Evolutionary conservation across 371 early-diverging fungal species (phyloP).

Genomic region (Lichtheimia corymbifera): DNA sequence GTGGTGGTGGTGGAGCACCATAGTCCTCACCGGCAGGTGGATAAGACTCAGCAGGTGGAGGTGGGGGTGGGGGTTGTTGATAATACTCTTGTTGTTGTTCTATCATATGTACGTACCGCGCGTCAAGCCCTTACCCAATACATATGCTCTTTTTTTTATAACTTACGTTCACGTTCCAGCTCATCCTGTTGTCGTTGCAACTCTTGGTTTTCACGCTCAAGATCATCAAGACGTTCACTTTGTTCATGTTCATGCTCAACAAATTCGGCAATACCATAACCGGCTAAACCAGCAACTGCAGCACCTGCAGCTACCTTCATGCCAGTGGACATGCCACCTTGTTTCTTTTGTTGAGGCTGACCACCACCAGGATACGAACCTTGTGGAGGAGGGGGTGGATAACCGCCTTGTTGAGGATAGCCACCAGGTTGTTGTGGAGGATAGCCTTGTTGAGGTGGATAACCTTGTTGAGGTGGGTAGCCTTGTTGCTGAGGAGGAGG

Average conservation of each 20-base stretch:
- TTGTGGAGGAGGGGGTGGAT: constrained; percentile 11
- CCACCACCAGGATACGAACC: constrained; percentile 8
- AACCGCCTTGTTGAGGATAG: constrained; percentile 8
- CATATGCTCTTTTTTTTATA: too few species aligned
- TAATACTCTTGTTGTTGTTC: constrained; percentile 10
- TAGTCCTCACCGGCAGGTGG: constrained; percentile 13
- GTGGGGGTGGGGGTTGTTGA: constrained; percentile 11
- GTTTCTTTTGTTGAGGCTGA: constrained; percentile 8
- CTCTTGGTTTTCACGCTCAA: constrained; percentile 16
- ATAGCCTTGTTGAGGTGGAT: constrained; percentile 9
- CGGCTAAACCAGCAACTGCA: constrained; percentile 39
- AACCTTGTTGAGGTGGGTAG: constrained; percentile 7
- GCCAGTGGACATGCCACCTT: constrained; percentile 37
- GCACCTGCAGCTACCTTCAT: constrained; percentile 47
- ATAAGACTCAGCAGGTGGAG: constrained; percentile 11
- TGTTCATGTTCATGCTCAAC: constrained; percentile 43
- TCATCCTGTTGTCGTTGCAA: constrained; percentile 18
- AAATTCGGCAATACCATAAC: constrained; percentile 42
- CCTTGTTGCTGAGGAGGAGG: constrained; percentile 10
- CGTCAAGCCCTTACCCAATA: too few species aligned
- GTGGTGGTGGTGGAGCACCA: constrained; percentile 2
- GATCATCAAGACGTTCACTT: constrained; percentile 22
- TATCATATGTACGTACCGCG: too few species aligned
- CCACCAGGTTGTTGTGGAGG: constrained; percentile 4
- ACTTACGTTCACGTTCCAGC: constrained; percentile 15